Base-by-base conservation (phyloP, 179 eudicot species). In the Pouteria campechiana region DNA sequence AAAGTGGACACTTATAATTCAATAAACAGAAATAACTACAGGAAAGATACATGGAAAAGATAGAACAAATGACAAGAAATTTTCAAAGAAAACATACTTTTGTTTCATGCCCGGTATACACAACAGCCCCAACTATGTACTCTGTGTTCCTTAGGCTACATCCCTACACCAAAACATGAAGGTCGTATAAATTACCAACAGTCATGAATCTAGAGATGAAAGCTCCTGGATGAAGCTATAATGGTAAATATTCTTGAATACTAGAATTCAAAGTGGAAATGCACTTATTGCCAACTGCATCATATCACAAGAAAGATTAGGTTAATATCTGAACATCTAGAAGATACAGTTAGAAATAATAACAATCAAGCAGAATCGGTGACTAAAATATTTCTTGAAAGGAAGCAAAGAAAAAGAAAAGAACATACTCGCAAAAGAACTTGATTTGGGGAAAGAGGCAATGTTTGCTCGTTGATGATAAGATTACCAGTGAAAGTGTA, bases 401-500 rank as follows among this genome's bases (percentile, higher is more conserved):
- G 49, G 8, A 11, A 32, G n/a, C 10, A 24, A 15, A 33, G 30
- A n/a, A 54, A 36, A 42, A 41, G 36, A 41, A 28, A 23, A 46
- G 15, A 30, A 14, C 76, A 52, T 79, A 90, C 99, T 44, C 99
- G 77, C 60, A 92, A 57, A 50, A 92, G 65, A 69, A 92, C 73
- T 68, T 87, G 99, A 54, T 83, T 92, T 38, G 99, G 99, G 48
- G 76, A 60, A 33, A 92, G 70, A 35, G 99, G 92, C 57, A 92
- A 55, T 11, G 88, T 92, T 67, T 92, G 99, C 70, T 75, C 65
- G 37, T 92, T 70, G 46, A 75, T 52, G 40, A 82, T 82, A 73
- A 92, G 79, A 70, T 92, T 92, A 31, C 99, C 99, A 54, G 94
- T 87, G 59, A 79, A 87, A 15, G 99, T 92, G 70, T 92, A 92